Conservation (phyloP, 495 filamentous ascomycete species). For the Talaromyces thailandensis region DNA sequence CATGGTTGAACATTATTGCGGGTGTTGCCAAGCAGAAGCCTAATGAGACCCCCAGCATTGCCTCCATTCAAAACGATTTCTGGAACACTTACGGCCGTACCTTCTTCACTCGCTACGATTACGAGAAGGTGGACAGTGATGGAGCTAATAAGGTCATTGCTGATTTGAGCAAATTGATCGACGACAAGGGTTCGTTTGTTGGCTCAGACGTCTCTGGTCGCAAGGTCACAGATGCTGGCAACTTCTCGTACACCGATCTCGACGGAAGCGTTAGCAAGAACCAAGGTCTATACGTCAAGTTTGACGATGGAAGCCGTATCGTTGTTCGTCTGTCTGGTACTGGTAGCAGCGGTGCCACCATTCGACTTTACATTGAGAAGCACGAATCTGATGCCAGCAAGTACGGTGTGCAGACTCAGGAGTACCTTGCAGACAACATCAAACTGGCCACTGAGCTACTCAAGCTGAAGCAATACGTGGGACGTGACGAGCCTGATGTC, state of each 20-base stretch:
- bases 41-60: conserved; percentile 71
- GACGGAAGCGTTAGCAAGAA: conserved; percentile 92
- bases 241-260: conserved; percentile 95
- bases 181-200: conserved; percentile 67
- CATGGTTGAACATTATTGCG: conserved; percentile 98
- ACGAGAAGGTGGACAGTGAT: conserved; percentile 84
- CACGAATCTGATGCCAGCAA: conserved; percentile 68
- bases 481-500: conserved; percentile 86
- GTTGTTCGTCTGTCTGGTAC: conserved; percentile 92
- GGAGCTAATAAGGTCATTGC: conserved; percentile 83
- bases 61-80: conserved; percentile 92
- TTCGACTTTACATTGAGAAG: conserved; percentile 93
- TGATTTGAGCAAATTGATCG: conserved; percentile 58
- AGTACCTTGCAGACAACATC: conserved; percentile 88
- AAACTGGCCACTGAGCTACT: conserved; percentile 72
- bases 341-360: conserved; percentile 88
- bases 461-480: conserved; percentile 83
- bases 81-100: conserved; percentile 94
- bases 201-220: conserved; percentile 72
- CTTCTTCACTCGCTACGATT: conserved; percentile 99
- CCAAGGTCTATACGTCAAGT: conserved; percentile 91
- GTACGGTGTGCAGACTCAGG: conserved; percentile 73
- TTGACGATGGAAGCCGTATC: conserved; percentile 89
- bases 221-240: conserved; percentile 80
- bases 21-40: conserved; percentile 79